Percentiles rank a stretch among this genome's conserved stretches.
phyloP scores from a whole-genome alignment of 1,284 basidiomycete genomes.

The Pholiota adiposa region DNA sequence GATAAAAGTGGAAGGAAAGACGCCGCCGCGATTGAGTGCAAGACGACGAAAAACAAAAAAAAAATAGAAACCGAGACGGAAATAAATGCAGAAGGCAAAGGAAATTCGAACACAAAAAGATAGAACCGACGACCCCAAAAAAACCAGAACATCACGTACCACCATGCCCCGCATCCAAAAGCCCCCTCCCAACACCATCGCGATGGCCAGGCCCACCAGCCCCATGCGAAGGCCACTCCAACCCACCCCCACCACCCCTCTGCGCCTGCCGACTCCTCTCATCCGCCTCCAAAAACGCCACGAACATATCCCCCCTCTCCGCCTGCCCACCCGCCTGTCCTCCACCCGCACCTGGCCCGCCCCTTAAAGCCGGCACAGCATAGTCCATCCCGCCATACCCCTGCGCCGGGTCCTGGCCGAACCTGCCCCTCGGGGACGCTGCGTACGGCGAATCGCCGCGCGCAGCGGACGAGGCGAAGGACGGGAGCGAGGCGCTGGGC shows the following conservation, averaged over 20 bases:
- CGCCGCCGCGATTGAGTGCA: no score
- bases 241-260: conserved; percentile 5
- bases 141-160: background rate
- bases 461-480: no score
- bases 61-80: background rate
- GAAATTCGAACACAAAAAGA: no score
- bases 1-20: no score
- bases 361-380: background rate
- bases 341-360: background rate
- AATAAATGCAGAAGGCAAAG: no score
- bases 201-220: background rate
- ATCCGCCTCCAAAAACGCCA: conserved; percentile 27
- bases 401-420: background rate
- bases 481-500: background rate
- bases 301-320: conserved; percentile 23
- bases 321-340: background rate
- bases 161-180: background rate
- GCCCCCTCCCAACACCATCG: background rate
- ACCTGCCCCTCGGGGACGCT: background rate
- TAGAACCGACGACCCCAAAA: background rate
- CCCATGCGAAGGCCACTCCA: conserved; percentile 22
- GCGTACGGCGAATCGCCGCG: conserved; percentile 8
- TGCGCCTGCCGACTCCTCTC: conserved; percentile 23
- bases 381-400: conserved; percentile 1
- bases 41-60: background rate